Conservation (phyloP, 1,139 yeast species). For the Magnusiomyces clavatus region DNA sequence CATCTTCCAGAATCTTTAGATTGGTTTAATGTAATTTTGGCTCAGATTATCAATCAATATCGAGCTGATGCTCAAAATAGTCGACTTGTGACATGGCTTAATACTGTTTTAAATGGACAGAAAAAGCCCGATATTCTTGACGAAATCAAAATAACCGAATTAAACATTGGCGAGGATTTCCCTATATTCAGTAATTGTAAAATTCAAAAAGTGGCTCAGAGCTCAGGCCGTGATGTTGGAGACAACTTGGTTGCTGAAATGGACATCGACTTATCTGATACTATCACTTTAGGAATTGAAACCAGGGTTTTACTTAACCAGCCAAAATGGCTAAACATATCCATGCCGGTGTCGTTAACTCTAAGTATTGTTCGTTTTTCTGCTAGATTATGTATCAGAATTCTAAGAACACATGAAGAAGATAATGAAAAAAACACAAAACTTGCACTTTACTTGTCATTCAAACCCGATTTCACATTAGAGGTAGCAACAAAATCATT, state of each 20-base stretch:
- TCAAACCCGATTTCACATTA: constrained; percentile 82
- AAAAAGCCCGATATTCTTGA: constrained; percentile 75
- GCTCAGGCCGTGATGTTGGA: constrained; percentile 28
- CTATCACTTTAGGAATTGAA: constrained; percentile 82
- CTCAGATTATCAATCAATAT: constrained; percentile 81
- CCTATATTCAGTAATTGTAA: constrained; percentile 94
- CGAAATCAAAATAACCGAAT: constrained; percentile 69
- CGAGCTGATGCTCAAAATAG: constrained; percentile 85
- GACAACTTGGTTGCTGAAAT: constrained; percentile 64
- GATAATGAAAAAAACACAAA: constrained; percentile 27
- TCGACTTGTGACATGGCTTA: constrained; percentile 72
- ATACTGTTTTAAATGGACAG: constrained; percentile 45
- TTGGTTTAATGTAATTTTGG: constrained; percentile 93
- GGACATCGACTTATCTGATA: constrained; percentile 88
- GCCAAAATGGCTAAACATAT: constrained; percentile 77
- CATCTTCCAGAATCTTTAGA: constrained; percentile 71
- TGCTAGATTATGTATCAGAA: constrained; percentile 60
- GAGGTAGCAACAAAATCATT: constrained; percentile 81
- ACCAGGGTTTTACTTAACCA: constrained; percentile 74
- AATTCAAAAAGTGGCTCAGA: constrained; percentile 34
- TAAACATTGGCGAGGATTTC: constrained; percentile 90
- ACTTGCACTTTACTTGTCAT: constrained; percentile 41
- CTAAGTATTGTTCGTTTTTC: constrained; percentile 89
- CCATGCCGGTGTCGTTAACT: constrained; percentile 67
- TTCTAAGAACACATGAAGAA: constrained; percentile 30